Evolutionary conservation across 75 land plant species (phyloP).

Genomic region (Isoetes taiwanensis): DNA sequence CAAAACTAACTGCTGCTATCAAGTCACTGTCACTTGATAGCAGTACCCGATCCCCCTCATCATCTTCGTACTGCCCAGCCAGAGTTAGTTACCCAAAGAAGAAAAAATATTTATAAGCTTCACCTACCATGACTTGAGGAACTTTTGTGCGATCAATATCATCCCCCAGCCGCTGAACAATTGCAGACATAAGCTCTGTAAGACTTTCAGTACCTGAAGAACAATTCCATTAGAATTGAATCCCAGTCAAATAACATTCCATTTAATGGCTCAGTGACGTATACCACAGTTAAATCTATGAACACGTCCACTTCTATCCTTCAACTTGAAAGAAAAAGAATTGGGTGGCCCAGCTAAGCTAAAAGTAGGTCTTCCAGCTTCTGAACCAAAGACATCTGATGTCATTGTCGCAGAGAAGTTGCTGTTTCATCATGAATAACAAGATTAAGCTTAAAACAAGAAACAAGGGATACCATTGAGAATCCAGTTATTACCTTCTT

Average conservation of each 20-base stretch:
- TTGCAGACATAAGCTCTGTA: slow-evolving; percentile 52
- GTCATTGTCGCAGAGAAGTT: slow-evolving; percentile 45
- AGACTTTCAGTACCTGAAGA: slow-evolving; percentile 55
- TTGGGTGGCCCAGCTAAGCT: slow-evolving; percentile 55
- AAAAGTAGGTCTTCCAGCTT: slow-evolving; percentile 37
- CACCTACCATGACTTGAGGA: slow-evolving; percentile 62
- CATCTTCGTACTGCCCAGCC: slow-evolving; percentile 73
- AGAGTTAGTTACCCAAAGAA: too few relatives aligned
- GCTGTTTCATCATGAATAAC: slow-evolving; percentile 28
- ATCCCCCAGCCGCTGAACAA: slow-evolving; percentile 60
- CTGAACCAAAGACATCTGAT: slow-evolving; percentile 44
- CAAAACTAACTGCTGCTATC: slow-evolving; percentile 71
- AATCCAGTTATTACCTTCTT: slow-evolving; percentile 43
- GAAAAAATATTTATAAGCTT: too few relatives aligned
- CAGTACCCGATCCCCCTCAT: slow-evolving; percentile 77
- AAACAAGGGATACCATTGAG: not conserved
- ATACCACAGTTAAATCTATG: slow-evolving; percentile 63
- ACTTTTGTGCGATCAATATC: slow-evolving; percentile 46
- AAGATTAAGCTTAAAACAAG: not conserved
- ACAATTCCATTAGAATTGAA: not conserved
- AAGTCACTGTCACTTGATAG: slow-evolving; percentile 81
- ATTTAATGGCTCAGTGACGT: not conserved
- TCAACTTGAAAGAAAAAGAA: slow-evolving; percentile 42
- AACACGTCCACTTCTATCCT: slow-evolving; percentile 53
- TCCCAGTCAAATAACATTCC: not conserved